phyloP scores from a whole-genome alignment of 495 filamentous ascomycete genomes.

The Neurospora sp. region DNA sequence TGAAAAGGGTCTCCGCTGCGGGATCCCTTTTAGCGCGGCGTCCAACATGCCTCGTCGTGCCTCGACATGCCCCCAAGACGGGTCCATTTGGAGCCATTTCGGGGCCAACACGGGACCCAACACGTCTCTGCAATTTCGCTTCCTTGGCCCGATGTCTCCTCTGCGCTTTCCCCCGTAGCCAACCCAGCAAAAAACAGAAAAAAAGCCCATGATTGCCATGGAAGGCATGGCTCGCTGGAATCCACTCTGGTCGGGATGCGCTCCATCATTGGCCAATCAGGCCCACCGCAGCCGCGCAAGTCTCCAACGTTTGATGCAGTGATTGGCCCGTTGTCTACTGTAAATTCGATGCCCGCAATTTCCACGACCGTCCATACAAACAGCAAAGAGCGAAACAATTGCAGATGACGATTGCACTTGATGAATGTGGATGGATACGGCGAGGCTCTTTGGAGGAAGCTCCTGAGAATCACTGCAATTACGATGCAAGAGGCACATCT shows the following conservation, averaged over 20 bases:
- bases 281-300: not conserved
- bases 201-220: not conserved
- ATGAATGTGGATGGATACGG: not conserved
- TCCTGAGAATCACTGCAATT: not conserved
- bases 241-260: not conserved
- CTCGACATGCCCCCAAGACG: not conserved
- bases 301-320: not conserved
- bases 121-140: not conserved
- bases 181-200: not conserved
- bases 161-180: not conserved
- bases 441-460: not conserved
- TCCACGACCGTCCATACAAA: not conserved
- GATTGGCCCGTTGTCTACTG: not conserved
- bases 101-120: not conserved
- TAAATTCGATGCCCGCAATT: not conserved
- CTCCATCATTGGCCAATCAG: not conserved
- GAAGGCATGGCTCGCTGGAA: not conserved
- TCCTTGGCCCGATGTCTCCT: not conserved
- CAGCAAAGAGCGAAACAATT: not conserved
- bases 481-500: not conserved
- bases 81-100: not conserved
- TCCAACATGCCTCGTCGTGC: not conserved
- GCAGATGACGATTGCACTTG: not conserved
- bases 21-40: not conserved
- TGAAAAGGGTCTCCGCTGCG: conserved; percentile 4